A percentile compares a stretch with the other conserved stretches of the same genome.
Evolutionary conservation across 306 rosid genomes (phyloP).

Genomic region (Chamaecrista fasciculata): DNA sequence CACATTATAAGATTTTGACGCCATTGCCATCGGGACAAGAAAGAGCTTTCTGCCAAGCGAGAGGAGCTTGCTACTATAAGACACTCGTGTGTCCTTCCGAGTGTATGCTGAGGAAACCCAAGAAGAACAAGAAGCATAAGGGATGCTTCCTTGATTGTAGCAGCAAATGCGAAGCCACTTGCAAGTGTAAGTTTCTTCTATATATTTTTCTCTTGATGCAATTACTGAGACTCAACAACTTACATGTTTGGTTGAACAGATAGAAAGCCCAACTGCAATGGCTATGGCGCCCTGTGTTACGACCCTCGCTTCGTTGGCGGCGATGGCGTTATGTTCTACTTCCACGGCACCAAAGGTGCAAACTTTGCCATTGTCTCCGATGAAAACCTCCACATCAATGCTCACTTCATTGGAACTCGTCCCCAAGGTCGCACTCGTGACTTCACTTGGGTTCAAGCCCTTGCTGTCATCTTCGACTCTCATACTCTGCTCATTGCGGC

Average conservation of each 20-base stretch:
- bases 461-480: slow-evolving; percentile 58
- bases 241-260: slow-evolving; percentile 45
- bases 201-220: too few relatives aligned
- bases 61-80: slow-evolving; percentile 40
- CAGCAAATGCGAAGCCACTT: slow-evolving; percentile 77
- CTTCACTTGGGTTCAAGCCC: slow-evolving; percentile 83
- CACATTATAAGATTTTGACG: slow-evolving; percentile 36
- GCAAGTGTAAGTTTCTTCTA: slow-evolving; percentile 69
- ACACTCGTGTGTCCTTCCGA: slow-evolving; percentile 58
- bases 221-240: too few relatives aligned
- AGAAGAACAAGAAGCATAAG: slow-evolving; percentile 64
- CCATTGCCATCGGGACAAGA: slow-evolving; percentile 43
- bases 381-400: slow-evolving; percentile 63
- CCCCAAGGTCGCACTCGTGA: slow-evolving; percentile 76
- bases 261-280: slow-evolving; percentile 64
- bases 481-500: slow-evolving; percentile 69
- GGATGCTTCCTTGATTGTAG: slow-evolving; percentile 68
- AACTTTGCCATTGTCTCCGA: slow-evolving; percentile 70
- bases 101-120: slow-evolving; percentile 60
- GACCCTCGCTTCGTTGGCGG: slow-evolving; percentile 86
- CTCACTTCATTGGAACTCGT: slow-evolving; percentile 71
- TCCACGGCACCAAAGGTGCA: slow-evolving; percentile 73
- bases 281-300: slow-evolving; percentile 72
- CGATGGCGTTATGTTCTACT: slow-evolving; percentile 85
- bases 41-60: slow-evolving; percentile 51